Base-by-base conservation (phyloP, 73 alveolate genomes). In the Symbiodinium natans region DNA sequence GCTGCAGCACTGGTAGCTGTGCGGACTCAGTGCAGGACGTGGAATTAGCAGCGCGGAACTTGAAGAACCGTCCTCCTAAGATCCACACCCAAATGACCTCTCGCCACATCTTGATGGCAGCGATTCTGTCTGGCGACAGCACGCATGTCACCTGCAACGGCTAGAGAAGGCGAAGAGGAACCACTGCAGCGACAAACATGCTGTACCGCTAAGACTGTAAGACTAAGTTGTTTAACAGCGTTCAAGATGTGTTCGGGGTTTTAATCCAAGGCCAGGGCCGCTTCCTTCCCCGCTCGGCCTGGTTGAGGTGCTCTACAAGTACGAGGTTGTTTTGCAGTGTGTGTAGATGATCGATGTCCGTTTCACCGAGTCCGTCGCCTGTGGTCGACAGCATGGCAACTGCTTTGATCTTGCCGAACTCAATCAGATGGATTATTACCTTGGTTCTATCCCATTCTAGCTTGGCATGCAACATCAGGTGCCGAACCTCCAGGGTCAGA, bases 271-370 rank as follows among this genome's bases (percentile, higher is more conserved):
- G 86, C 82, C 33, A 8, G 29, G n/a, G 39, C 94, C 1, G 94
- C 94, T 54, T 56, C 94, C 71, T 59, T 56, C 21, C 94, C 94
- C 11, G 94, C 94, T 38, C 41, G 71, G 41, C 93, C 52, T 82
- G 34, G 87, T 4, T 17, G 87, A 23, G n/a, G n/a, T n/a, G n/a
- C n/a, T n/a, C n/a, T n/a, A n/a, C n/a, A n/a, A n/a, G n/a, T n/a
- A n/a, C n/a, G n/a, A n/a, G n/a, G n/a, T n/a, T n/a, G n/a, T n/a
- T n/a, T n/a, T n/a, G n/a, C n/a, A n/a, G n/a, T n/a, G n/a, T n/a
- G n/a, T n/a, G n/a, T n/a, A n/a, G n/a, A n/a, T n/a, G n/a, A n/a
- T n/a, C n/a, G n/a, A n/a, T n/a, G n/a, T n/a, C n/a, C n/a, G n/a
- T n/a, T n/a, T n/a, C n/a, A n/a, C n/a, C n/a, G 31, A 56, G 74